Conservation (phyloP, 495 filamentous ascomycete species). For the Penicillium cataractarum region DNA sequence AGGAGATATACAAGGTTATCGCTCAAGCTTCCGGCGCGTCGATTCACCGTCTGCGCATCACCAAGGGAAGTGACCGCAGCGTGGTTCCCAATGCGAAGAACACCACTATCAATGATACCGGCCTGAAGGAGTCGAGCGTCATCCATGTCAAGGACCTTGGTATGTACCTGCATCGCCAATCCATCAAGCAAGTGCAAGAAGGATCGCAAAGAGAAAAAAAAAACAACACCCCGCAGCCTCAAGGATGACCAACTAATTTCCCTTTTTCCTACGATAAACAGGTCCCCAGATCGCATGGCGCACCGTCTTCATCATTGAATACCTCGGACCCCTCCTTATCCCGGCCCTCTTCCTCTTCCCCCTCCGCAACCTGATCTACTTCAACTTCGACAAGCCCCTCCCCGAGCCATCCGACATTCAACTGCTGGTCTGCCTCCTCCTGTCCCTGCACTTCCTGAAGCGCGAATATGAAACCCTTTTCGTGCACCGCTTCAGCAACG, state of each 20-base stretch:
- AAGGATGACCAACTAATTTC: constrained; percentile 12
- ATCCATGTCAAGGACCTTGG: constrained; percentile 93
- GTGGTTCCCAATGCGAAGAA: constrained; percentile 72
- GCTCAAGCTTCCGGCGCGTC: constrained; percentile 57
- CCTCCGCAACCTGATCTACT: constrained; percentile 75
- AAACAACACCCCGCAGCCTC: neutral
- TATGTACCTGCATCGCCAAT: constrained; percentile 43
- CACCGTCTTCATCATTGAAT: constrained; percentile 93
- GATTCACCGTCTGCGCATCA: constrained; percentile 67
- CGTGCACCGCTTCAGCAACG: constrained; percentile 91
- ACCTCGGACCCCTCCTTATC: constrained; percentile 90
- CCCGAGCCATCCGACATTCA: constrained; percentile 65
- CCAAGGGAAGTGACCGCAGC: constrained; percentile 69
- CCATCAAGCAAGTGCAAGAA: neutral
- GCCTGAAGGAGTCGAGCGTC: constrained; percentile 67
- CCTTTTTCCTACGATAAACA: constrained; percentile 34
- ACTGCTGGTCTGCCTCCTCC: constrained; percentile 68
- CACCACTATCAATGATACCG: constrained; percentile 61
- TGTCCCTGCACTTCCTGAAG: constrained; percentile 87
- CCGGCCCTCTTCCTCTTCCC: constrained; percentile 72
- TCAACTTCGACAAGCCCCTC: constrained; percentile 53
- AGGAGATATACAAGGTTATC: constrained; percentile 63
- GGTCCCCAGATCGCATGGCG: constrained; percentile 92
- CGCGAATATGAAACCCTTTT: constrained; percentile 93
- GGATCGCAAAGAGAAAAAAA: neutral